Percentiles rank a stretch among this genome's conserved stretches.
Conservation (phyloP, 148 eudicot genomes). For the Dianthus caryophyllus region DNA sequence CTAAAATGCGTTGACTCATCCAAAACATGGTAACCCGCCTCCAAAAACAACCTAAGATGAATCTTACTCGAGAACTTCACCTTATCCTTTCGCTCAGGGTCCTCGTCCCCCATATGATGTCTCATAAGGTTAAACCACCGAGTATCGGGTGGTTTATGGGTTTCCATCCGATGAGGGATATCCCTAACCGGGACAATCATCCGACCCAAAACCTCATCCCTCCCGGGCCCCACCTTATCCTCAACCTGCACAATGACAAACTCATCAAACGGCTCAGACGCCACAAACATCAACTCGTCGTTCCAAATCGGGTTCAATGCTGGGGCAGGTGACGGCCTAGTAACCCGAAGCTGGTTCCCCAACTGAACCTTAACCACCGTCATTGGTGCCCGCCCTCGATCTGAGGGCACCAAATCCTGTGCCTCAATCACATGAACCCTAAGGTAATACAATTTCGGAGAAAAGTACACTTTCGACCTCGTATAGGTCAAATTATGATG, state of each 20-base stretch:
- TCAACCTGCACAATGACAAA: conserved; percentile 46
- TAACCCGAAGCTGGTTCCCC: conserved; percentile 50
- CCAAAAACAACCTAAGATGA: conserved; percentile 59
- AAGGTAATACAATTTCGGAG: conserved; percentile 75
- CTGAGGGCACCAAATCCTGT: conserved; percentile 70
- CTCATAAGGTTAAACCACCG: conserved; percentile 63
- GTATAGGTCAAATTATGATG: conserved; percentile 57
- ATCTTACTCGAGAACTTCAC: conserved; percentile 71
- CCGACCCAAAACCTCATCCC: conserved; percentile 67
- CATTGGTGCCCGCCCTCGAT: conserved; percentile 40
- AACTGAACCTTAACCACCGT: conserved; percentile 50
- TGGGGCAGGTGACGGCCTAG: conserved; percentile 40
- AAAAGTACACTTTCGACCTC: conserved; percentile 78
- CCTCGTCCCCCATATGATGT: conserved; percentile 40
- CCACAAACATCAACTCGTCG: conserved; percentile 88
- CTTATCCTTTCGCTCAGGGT: conserved; percentile 56
- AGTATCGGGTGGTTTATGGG: conserved; percentile 51
- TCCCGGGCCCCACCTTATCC: conserved; percentile 60
- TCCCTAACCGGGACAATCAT: conserved; percentile 55
- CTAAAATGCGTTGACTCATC: conserved; percentile 91
- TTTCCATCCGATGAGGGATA: conserved; percentile 60
- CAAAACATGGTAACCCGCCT: conserved; percentile 85
- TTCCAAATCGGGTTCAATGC: conserved; percentile 67
- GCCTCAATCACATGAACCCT: conserved; percentile 79
- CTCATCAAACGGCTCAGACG: conserved; percentile 90